Base-by-base conservation (phyloP, 2,329 filamentous ascomycete genomes). In the Knoxdaviesia proteae region DNA sequence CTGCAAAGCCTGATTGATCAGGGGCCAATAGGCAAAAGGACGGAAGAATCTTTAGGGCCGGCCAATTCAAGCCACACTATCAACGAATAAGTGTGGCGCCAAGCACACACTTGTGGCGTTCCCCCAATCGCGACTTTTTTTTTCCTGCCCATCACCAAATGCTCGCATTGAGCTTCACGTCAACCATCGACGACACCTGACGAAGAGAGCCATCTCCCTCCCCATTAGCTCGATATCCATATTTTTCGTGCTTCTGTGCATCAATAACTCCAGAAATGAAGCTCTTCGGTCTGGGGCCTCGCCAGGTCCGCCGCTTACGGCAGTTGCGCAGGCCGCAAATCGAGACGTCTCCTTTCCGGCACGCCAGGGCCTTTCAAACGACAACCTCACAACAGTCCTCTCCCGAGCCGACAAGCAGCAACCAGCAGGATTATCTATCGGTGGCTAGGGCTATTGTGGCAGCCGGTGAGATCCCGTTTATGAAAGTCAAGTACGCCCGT, bases 401-500 rank as follows among this genome's bases (percentile, higher is more conserved):
- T 20, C 2, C 20, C 20, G 20, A 20, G 20, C 20, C 20, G 20
- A 20, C n/a, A 11, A 6, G 30, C 36, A n/a, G 33, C 20, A 9
- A 32, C 29, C 34, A 34, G 20, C 29, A 40, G 40, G 36, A 29
- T 36, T 11, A 32, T 37, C 32, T 43, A 20, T 20, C 20, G 20
- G 20, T 20, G 20, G 20, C 20, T 20, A 20, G 20, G 2, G 20
- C 20, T 20, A 48, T 49, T 36, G 39, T 44, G 39, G 46, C 47
- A n/a, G 47, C 47, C 8, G 39, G 40, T 5, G 44, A 45, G 34
- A 38, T 48, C 20, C 40, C 40, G 29, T 44, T 46, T n/a, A 42
- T 44, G 34, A 10, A 46, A n/a, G 46, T 49, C 32, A 49, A 52
- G 31, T 69, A 74, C 49, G 77, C 82, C 42, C 83, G 90, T 49